phyloP scores from a whole-genome alignment of 306 rosid genomes.

The Lotus japonicus region DNA sequence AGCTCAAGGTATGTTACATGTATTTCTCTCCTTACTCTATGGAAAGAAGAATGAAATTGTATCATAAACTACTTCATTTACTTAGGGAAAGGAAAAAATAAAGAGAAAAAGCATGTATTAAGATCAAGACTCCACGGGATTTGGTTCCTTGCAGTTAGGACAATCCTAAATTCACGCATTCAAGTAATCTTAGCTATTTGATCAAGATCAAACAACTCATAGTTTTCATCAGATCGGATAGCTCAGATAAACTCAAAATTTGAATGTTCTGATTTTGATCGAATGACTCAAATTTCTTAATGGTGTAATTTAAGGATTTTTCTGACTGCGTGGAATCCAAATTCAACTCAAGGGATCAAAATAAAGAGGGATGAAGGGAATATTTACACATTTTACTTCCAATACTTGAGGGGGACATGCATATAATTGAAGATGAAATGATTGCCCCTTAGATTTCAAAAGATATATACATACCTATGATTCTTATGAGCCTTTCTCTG shows the following conservation, averaged over 20 bases:
- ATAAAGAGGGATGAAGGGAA: neutral
- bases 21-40: neutral
- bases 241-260: no score
- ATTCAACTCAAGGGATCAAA: neutral
- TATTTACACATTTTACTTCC: neutral
- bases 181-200: no score
- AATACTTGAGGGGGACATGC: neutral
- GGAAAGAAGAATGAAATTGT: neutral
- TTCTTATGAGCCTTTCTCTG: neutral
- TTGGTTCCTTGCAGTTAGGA: no score
- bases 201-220: no score
- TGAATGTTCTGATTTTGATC: no score
- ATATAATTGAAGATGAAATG: neutral
- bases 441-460: neutral
- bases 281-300: no score
- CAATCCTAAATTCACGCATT: no score
- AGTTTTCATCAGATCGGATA: no score
- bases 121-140: neutral
- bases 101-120: neutral
- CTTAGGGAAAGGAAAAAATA: neutral
- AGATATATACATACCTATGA: neutral
- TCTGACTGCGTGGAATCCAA: no score
- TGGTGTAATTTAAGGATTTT: no score
- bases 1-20: slow-evolving; percentile 11
- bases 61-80: neutral